Conservation (phyloP, 148 eudicot species). For the Oxyria digyna region DNA sequence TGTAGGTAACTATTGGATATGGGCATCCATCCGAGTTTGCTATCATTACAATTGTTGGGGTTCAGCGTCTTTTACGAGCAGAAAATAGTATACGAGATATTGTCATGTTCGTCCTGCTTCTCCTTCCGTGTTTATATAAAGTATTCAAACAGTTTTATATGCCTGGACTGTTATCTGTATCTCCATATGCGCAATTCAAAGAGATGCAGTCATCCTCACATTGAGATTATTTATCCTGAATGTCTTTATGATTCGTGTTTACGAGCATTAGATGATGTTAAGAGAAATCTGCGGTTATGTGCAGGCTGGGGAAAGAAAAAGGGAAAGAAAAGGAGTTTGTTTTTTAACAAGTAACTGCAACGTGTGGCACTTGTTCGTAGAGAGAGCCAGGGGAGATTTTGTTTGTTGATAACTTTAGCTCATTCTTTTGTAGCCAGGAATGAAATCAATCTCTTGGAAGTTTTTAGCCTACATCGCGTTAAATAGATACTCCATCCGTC, state of each 20-base stretch:
- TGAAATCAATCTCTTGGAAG: neutral
- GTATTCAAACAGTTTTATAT: neutral
- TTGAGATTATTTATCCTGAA: constrained; percentile 8
- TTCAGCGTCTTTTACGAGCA: constrained; percentile 40
- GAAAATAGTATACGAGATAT: constrained; percentile 36
- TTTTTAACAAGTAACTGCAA: constrained; percentile 8
- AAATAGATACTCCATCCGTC: no score
- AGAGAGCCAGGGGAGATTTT: constrained; percentile 7
- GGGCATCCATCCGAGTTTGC: constrained; percentile 47
- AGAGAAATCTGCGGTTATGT: neutral
- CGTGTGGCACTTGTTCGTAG: neutral
- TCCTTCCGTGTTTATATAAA: neutral
- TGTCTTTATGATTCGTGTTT: neutral
- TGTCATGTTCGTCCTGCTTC: constrained; percentile 22
- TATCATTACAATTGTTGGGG: constrained; percentile 30
- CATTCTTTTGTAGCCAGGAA: constrained; percentile 3
- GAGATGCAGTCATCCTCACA: constrained; percentile 10
- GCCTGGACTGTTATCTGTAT: neutral
- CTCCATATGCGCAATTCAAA: constrained; percentile 2
- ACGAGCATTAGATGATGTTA: neutral
- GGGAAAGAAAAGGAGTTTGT: constrained; percentile 11
- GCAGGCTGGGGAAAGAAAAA: constrained; percentile 14
- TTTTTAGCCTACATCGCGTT: neutral
- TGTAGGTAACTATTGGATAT: constrained; percentile 52
- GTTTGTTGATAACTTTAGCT: constrained; percentile 1